Evolutionary conservation across 2,329 filamentous ascomycete species (phyloP), one percentile per base, ranked within the genome.

Genomic region (Beauveria caledonica): DNA sequence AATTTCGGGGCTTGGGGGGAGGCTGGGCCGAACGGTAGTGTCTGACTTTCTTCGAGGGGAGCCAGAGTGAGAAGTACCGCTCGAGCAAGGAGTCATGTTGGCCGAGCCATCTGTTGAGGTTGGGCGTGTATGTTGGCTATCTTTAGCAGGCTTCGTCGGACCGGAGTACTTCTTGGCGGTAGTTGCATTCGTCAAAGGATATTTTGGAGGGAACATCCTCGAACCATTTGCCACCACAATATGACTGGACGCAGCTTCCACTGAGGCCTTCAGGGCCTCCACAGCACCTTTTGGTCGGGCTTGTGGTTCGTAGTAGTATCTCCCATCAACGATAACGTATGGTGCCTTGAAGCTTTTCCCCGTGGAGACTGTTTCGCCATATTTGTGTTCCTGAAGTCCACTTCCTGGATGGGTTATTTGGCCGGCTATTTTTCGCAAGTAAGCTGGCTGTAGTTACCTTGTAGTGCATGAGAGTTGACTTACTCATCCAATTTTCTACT

Each of bases 401-500:
- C 65, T 67, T 5, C 63, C 48, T 6, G 63, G 59, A 44, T 71
- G 67, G 17, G 69, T 58, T 5, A 45, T 64, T 54, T 73, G 66
- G 5, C 68, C 70, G 44, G 68, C 73, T 74, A 25, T 11, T 27
- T n/a, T 39, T 36, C 19, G 48, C 72, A 44, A 69, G 60, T 53
- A 3, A 51, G 29, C 27, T 40, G 5, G 15, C 9, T 46, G 21
- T 13, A 15, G 6, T 46, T 15, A 3, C n/a, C 11, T 45, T 48
- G 23, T 13, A 36, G 4, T 17, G 13, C 4, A 51, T 15, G 19
- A 3, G 23, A 29, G 15, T 40, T 27, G n/a, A 63, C 71, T 64
- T 65, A 76, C 74, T 68, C 42, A 76, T 67, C 74, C 74, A 76
- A 58, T 73, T 72, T 39, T 75, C 67, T 3, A 74, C 61, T 3